Percentiles rank a stretch among this genome's conserved stretches.
These are phyloP conservation scores for Phellopilus nigrolimitatus DNA, from an alignment of 1,284 basidiomycete genomes.

Conservation along the genomic window DNA sequence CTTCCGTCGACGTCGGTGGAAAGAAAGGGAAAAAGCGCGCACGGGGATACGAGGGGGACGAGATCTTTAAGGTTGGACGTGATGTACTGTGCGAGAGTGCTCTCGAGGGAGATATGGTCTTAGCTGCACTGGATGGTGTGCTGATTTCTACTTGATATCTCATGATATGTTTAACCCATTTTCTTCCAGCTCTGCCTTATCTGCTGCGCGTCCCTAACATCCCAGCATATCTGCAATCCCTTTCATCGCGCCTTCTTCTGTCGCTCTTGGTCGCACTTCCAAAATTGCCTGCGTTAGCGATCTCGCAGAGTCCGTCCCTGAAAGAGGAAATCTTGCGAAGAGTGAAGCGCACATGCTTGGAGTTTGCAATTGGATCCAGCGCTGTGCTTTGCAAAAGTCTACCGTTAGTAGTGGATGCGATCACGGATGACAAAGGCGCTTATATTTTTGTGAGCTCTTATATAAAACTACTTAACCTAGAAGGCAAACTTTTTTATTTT, in stretches of 20 bases:
- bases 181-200: slow-evolving; percentile 41
- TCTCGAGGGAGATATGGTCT: slow-evolving; percentile 49
- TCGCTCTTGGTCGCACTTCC: slow-evolving; percentile 54
- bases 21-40: slow-evolving; percentile 73
- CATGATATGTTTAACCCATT: too few species aligned
- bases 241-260: slow-evolving; percentile 53
- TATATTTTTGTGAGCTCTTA: background rate
- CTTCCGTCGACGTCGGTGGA: slow-evolving; percentile 30
- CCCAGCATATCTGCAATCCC: slow-evolving; percentile 48
- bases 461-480: too few species aligned
- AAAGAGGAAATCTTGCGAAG: slow-evolving; percentile 39
- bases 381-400: slow-evolving; percentile 56
- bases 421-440: slow-evolving; percentile 8
- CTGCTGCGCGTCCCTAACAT: slow-evolving; percentile 48
- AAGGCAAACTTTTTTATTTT: background rate
- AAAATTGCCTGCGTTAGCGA: slow-evolving; percentile 45
- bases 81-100: slow-evolving; percentile 43
- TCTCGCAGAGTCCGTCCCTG: slow-evolving; percentile 50
- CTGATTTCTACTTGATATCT: slow-evolving; percentile 1
- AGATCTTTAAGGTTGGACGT: slow-evolving; percentile 57
- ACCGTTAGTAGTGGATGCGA: slow-evolving; percentile 11
- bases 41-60: slow-evolving; percentile 74
- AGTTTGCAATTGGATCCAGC: slow-evolving; percentile 48
- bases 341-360: slow-evolving; percentile 44
- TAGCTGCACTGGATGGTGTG: slow-evolving; percentile 67